Conservation (phyloP, 1,284 basidiomycete species). For the Kalmanozyma brasiliensis region DNA sequence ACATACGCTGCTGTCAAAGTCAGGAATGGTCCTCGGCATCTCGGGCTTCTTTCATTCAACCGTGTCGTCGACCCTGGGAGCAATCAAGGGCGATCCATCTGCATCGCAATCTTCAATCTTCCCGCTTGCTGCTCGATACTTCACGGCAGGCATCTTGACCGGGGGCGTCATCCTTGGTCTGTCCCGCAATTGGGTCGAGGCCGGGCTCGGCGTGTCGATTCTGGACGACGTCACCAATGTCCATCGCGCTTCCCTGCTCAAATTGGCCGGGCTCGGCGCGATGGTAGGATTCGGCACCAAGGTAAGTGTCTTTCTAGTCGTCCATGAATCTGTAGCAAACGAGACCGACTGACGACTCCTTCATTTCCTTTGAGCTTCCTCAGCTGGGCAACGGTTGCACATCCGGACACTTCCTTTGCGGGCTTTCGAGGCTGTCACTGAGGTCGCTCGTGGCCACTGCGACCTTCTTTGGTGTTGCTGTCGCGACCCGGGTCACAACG, state of each 20-base stretch:
- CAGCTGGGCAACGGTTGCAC: slow-evolving; percentile 65
- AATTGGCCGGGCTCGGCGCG: slow-evolving; percentile 29
- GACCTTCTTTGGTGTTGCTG: slow-evolving; percentile 63
- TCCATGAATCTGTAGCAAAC: background rate
- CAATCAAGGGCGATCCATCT: background rate
- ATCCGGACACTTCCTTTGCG: slow-evolving; percentile 65
- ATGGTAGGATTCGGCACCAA: slow-evolving; percentile 64
- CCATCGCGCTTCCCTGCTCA: slow-evolving; percentile 4
- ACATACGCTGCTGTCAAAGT: slow-evolving; percentile 43
- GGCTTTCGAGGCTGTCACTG: slow-evolving; percentile 59
- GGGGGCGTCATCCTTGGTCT: slow-evolving; percentile 54
- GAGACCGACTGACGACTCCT: background rate
- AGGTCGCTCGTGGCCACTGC: slow-evolving; percentile 60
- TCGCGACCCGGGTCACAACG: slow-evolving; percentile 51
- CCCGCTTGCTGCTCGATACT: slow-evolving; percentile 32
- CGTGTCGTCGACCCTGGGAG: slow-evolving; percentile 15
- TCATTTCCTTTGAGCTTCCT: background rate
- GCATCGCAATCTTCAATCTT: slow-evolving; percentile 19
- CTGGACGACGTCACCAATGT: slow-evolving; percentile 39
- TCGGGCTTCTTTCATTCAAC: slow-evolving; percentile 61
- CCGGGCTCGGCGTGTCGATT: slow-evolving; percentile 41
- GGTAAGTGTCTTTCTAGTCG: slow-evolving; percentile 30
- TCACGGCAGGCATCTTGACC: slow-evolving; percentile 53
- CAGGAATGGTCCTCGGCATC: slow-evolving; percentile 63
- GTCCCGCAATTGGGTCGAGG: slow-evolving; percentile 35